phyloP scores from a whole-genome alignment of 352 stramenopile species.

The Globisporangium orthogonon region DNA sequence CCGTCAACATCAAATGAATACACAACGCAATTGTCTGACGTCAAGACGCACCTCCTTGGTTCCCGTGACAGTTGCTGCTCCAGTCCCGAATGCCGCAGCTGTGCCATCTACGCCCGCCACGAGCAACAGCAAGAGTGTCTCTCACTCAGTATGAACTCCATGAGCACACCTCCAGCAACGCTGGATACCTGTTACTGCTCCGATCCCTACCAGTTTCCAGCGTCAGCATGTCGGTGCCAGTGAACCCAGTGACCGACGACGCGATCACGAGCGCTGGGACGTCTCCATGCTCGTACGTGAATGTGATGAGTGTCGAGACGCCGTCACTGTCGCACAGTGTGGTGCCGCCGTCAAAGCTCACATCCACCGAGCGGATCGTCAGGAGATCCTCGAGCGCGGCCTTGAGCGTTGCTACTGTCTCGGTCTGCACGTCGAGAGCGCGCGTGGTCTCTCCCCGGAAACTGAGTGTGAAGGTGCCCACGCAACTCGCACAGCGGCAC shows the following conservation, averaged over 20 bases:
- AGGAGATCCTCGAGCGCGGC: conserved; percentile 37
- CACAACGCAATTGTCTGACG: not conserved
- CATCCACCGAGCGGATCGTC: conserved; percentile 43
- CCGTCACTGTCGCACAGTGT: conserved; percentile 43
- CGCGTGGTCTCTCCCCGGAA: conserved; percentile 52
- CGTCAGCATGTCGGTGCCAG: conserved; percentile 22
- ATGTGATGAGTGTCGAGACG: conserved; percentile 58
- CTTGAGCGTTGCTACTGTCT: conserved; percentile 39
- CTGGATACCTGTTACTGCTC: no score
- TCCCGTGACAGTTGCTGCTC: conserved; percentile 26
- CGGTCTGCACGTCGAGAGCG: conserved; percentile 26
- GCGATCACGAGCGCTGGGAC: conserved; percentile 40
- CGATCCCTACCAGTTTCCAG: conserved; percentile 27
- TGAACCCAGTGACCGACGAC: conserved; percentile 23
- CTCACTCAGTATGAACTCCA: not conserved
- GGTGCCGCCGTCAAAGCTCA: conserved; percentile 37
- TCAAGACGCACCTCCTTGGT: conserved; percentile 47
- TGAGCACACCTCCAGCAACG: not conserved
- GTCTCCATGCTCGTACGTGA: conserved; percentile 59
- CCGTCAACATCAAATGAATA: not conserved
- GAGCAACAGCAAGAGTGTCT: not conserved
- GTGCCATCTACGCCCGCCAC: conserved; percentile 19
- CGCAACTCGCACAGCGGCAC: conserved; percentile 54
- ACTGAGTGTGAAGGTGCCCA: conserved; percentile 53
- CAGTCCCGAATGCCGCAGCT: conserved; percentile 25